Evolutionary conservation across 2,329 filamentous ascomycete species (phyloP).

Genomic region (Epicoccum sorghinum): DNA sequence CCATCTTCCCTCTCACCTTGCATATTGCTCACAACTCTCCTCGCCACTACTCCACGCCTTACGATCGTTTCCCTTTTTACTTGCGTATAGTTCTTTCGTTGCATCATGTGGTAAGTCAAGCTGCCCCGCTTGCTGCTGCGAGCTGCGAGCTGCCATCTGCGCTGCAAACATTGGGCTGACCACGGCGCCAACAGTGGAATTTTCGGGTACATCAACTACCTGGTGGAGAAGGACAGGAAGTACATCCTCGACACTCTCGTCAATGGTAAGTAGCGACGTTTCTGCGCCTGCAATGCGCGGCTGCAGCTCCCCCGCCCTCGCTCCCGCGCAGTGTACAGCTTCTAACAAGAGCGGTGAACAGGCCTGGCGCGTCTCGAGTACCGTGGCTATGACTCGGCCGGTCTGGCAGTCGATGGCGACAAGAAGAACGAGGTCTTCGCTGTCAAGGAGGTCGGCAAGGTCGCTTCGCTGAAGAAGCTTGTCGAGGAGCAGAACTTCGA

Average conservation of each 20-base stretch:
- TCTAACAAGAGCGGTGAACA: conserved; percentile 44
- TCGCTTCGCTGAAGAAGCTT: conserved; percentile 92
- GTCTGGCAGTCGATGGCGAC: conserved; percentile 93
- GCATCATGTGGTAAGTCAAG: conserved; percentile 48
- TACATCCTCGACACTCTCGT: conserved; percentile 95
- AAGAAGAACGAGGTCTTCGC: conserved; percentile 98
- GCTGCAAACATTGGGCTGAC: conserved; percentile 25
- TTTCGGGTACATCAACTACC: conserved; percentile 99
- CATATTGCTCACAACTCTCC: conserved; percentile 17
- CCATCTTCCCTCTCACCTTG: conserved; percentile 24
- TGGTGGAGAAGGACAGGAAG: conserved; percentile 98
- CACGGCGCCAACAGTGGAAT: conserved; percentile 69
- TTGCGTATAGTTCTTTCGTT: conserved; percentile 33
- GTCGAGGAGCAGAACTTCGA: conserved; percentile 85
- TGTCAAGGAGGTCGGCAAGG: conserved; percentile 99
- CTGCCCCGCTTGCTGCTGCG: conserved; percentile 28
- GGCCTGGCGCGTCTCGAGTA: conserved; percentile 96
- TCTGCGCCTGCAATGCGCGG: conserved; percentile 5
- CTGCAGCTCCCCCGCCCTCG: background rate
- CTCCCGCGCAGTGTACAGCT: background rate
- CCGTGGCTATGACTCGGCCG: conserved; percentile 97
- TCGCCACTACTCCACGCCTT: conserved; percentile 22
- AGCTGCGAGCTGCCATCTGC: background rate
- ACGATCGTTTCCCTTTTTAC: conserved; percentile 39
- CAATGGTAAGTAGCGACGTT: conserved; percentile 71